Evolutionary conservation across 208 protist genomes (phyloP).

Genomic region (Phytomonas sp.): DNA sequence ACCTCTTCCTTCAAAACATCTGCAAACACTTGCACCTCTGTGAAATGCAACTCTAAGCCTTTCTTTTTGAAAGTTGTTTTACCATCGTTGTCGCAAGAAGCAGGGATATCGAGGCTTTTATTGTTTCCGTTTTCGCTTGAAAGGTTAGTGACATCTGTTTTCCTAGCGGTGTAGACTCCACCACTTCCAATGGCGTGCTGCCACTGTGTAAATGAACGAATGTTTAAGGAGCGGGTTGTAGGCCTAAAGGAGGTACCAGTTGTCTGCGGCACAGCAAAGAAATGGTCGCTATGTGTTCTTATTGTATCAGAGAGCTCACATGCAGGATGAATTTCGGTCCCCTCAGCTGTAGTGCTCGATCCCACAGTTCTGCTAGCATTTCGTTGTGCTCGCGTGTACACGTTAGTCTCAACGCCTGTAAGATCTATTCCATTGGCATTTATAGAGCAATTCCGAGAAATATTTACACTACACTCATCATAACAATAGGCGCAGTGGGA

Average conservation of each 20-base stretch:
- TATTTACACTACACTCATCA: neutral
- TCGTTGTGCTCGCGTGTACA: neutral
- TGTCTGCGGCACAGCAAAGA: neutral
- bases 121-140: neutral
- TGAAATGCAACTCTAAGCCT: neutral
- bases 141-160: neutral
- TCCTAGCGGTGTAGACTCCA: neutral
- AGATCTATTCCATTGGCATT: slow-evolving; percentile 6
- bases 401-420: slow-evolving; percentile 5
- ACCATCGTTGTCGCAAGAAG: neutral
- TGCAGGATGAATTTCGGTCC: neutral
- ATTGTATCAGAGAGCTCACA: neutral
- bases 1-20: slow-evolving; percentile 64
- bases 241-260: slow-evolving; percentile 12
- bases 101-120: neutral
- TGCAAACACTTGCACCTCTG: slow-evolving; percentile 48
- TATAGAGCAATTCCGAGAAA: neutral
- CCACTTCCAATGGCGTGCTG: slow-evolving; percentile 25
- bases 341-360: neutral
- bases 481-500: slow-evolving; percentile 14
- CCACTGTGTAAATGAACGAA: slow-evolving; percentile 57
- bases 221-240: slow-evolving; percentile 63
- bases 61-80: neutral
- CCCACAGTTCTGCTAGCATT: neutral
- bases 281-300: neutral